Evolutionary conservation across 768 basidiomycete species (phyloP).

Genomic region (Dentipellis fragilis): DNA sequence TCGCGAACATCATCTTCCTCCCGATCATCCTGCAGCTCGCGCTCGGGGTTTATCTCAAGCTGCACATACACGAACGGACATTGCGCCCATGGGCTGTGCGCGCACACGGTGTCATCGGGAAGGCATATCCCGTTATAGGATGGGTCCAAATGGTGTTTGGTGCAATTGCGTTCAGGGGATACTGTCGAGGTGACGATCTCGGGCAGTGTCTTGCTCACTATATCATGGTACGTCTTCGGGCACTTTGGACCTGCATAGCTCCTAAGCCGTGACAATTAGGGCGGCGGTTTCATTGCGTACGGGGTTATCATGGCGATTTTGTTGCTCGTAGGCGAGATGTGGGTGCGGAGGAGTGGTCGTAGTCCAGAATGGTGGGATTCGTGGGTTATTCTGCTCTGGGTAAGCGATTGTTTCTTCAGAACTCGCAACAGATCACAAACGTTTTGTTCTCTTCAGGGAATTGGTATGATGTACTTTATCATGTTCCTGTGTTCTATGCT

Average conservation of each 20-base stretch:
- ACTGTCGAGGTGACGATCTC: constrained; percentile 68
- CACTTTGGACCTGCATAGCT: background rate
- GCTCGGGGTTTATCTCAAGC: constrained; percentile 83
- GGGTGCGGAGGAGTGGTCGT: constrained; percentile 58
- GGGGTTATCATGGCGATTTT: constrained; percentile 73
- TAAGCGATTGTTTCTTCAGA: constrained; percentile 21
- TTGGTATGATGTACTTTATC: constrained; percentile 7
- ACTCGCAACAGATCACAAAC: too few species aligned
- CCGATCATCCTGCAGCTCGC: constrained; percentile 57
- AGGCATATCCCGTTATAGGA: constrained; percentile 71
- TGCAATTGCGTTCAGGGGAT: constrained; percentile 60
- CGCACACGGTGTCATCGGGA: constrained; percentile 74
- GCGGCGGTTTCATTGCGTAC: constrained; percentile 85
- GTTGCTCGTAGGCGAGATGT: constrained; percentile 66
- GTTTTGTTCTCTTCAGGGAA: constrained; percentile 6
- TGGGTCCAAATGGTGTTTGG: constrained; percentile 91
- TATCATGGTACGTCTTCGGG: constrained; percentile 46
- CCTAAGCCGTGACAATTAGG: constrained; percentile 24
- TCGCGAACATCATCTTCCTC: constrained; percentile 54
- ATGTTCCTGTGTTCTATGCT: background rate
- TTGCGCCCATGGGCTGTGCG: constrained; percentile 62
- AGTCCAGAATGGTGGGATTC: constrained; percentile 88
- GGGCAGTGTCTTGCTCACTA: constrained; percentile 87
- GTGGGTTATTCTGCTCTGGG: constrained; percentile 48
- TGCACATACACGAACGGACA: constrained; percentile 77